Evolutionary conservation across 192 early-diverging fungal species (phyloP), one percentile per base, ranked within the genome.

Genomic region (Kickxella alabastrina): DNA sequence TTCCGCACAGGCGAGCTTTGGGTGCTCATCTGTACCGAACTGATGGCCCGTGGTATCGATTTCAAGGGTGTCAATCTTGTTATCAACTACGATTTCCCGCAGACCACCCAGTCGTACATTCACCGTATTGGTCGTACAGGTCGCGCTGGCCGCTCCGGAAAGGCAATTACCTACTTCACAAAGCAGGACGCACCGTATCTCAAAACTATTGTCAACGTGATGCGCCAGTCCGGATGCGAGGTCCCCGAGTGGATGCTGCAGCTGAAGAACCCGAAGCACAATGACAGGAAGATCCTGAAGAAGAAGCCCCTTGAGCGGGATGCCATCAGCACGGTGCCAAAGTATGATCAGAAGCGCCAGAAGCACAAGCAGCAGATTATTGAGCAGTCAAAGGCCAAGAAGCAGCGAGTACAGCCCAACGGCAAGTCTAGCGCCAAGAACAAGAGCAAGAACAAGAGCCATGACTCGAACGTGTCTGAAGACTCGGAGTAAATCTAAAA

Each of bases 71-170:
- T 99, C 21, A 90, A 94, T 45, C 54, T 92, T 49, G 97, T 99
- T 24, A 89, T 99, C 78, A 99, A 99, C 64, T 99, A 95, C 54
- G 97, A 99, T 65, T 95, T 98, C 61, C 95, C 97, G 39, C 89
- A 92, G 70, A 86, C 85, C 6, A 83, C 90, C 2, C 85, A 86
- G 52, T 87, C 87, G 22, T 99, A 99, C 67, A 93, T 97, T 61
- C 97, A 99, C 76, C 70, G 97, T 53, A 93, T 98, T 63, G 97
- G 95, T 42, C 91, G 97, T 70, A 98, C 96, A 4, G 96, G 94
- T 73, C 89, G 96, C 82, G 97, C 95, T 15, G 97, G 97, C 5
- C 81, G 91, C 15, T 22, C 55, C 5, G 97, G 97, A 34, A 79
- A 89, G 57, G 92, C 97, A 19, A 68, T 96, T 43, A 99, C 95